Evolutionary conservation across 768 basidiomycete species (phyloP).

Genomic region (Leccinellum luteum): DNA sequence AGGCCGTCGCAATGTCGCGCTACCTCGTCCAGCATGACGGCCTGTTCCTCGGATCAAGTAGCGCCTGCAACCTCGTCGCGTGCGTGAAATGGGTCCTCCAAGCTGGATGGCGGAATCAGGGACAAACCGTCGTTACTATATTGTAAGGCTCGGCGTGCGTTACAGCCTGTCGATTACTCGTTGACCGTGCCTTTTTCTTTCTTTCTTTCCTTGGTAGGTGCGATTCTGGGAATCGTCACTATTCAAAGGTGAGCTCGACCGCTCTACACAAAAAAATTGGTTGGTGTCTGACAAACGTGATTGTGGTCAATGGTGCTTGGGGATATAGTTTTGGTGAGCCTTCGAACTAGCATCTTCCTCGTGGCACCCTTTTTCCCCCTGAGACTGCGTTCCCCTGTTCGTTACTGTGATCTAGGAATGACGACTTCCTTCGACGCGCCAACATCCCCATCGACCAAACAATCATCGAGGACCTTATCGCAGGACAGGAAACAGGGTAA

Average conservation of each 20-base stretch:
- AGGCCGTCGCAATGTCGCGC: slow-evolving; percentile 95
- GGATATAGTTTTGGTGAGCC: slow-evolving; percentile 48
- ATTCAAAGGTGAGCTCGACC: slow-evolving; percentile 67
- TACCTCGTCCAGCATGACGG: slow-evolving; percentile 90
- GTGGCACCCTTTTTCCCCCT: background rate
- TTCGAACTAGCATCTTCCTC: background rate
- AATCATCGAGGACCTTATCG: slow-evolving; percentile 41
- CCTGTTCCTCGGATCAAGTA: slow-evolving; percentile 92
- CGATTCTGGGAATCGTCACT: slow-evolving; percentile 89
- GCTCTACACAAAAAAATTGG: background rate
- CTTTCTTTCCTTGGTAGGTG: slow-evolving; percentile 46
- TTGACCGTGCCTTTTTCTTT: background rate
- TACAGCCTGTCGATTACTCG: background rate
- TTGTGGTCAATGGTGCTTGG: background rate
- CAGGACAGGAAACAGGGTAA: slow-evolving; percentile 4
- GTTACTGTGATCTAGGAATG: slow-evolving; percentile 39
- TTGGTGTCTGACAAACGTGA: background rate
- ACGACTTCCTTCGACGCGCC: slow-evolving; percentile 44
- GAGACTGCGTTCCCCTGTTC: background rate
- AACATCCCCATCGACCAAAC: slow-evolving; percentile 41
- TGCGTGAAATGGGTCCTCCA: slow-evolving; percentile 77
- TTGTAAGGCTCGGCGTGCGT: slow-evolving; percentile 48
- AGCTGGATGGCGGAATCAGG: slow-evolving; percentile 58
- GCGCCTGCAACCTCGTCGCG: slow-evolving; percentile 94
- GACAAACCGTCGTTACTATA: slow-evolving; percentile 80